Base-by-base conservation (phyloP, 352 stramenopile genomes). In the Phytophthora cryptogea region DNA sequence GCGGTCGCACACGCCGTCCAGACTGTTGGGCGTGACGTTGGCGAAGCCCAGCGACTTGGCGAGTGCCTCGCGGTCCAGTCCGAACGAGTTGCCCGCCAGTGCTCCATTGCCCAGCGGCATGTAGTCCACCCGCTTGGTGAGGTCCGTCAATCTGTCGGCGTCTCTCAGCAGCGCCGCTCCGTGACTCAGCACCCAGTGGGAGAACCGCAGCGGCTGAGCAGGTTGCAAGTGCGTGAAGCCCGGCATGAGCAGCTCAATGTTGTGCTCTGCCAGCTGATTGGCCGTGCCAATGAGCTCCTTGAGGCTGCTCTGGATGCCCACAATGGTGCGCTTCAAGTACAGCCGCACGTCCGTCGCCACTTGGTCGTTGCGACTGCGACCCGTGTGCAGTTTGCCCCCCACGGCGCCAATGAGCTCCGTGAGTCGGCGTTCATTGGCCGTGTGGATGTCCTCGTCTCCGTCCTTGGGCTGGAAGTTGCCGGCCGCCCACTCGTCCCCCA, bases 391-490 rank as follows among this genome's bases (percentile, higher is more conserved):
- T 71, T 99, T 99, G 62, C 97, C 97, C 41, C 95, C 97, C 31
- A 97, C 86, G n/a, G 83, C 74, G 42, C 97, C 97, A 50, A 99
- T 91, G 46, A 99, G 78, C 81, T 99, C 97, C 0, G 96, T 99
- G 11, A 99, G 83, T 7, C 97, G 90, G 49, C 97, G 92, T 73
- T 99, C 97, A 71, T 99, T 99, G 41, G 97, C 97, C 41, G 97
- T 99, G 79, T 99, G 97, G 68, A 99, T 99, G 78, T 99, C 97
- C 76, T 99, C 97, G 73, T 99, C 97, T 40, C 94, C 92, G 8
- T 92, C 70, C 60, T 98, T 96, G 13, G 96, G 64, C 54, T 91
- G 73, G 63, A 98, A 98, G 20, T 51, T 70, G 36, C 79, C 78
- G 17, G 46, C 48, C 32, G 66, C 66, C 62, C 61, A 70, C 37